These are phyloP conservation scores for Pseudocercospora musae DNA, from an alignment of 2,329 filamentous ascomycete species.

Conservation along the genomic window DNA sequence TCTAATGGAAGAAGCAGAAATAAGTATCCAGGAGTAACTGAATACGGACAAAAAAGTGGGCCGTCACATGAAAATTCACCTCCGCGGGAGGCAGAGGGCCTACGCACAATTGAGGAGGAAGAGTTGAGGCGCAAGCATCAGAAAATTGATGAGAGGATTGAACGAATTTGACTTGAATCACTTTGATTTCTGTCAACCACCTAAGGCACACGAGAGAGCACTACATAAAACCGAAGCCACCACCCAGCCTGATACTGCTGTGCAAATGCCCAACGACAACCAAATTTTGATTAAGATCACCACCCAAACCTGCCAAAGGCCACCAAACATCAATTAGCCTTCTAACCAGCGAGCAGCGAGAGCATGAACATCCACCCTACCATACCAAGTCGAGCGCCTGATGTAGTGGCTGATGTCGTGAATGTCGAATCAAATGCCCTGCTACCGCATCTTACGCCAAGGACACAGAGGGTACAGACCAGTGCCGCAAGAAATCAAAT, in stretches of 20 bases:
- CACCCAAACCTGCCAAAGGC: neutral
- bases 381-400: neutral
- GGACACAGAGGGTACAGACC: neutral
- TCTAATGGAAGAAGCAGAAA: neutral
- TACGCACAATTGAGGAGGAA: neutral
- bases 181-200: neutral
- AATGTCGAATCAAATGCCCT: neutral
- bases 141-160: neutral
- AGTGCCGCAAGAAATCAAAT: neutral
- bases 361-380: neutral
- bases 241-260: neutral
- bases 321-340: neutral
- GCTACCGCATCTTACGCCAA: neutral
- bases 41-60: neutral
- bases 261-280: neutral
- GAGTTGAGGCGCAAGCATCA: neutral
- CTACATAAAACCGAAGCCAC: neutral
- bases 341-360: constrained; percentile 1
- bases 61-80: neutral
- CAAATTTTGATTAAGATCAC: neutral
- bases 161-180: neutral
- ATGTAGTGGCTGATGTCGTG: constrained; percentile 1
- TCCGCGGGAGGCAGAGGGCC: neutral
- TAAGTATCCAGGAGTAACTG: neutral
- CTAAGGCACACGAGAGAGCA: neutral